Evolutionary conservation across 2,329 filamentous ascomycete genomes (phyloP), one percentile per base, ranked within the genome.

Genomic region (Ophiobolus disseminans): DNA sequence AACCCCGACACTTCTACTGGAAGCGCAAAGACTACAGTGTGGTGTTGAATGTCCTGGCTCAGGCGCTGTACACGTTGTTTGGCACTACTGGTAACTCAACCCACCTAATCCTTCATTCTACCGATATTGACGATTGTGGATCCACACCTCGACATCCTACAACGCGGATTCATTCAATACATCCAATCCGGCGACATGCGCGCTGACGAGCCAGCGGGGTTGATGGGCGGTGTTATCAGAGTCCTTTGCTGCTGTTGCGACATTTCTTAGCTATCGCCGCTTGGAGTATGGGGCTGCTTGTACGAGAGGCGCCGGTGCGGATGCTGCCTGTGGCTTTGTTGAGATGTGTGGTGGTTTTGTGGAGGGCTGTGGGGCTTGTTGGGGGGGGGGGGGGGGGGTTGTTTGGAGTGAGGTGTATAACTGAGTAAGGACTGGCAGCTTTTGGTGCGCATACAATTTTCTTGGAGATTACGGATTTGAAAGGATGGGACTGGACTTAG

Each of bases 21-120:
- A 80, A 80, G 61, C 84, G 93, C 63, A 97, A 97, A 78, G 78
- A 80, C 53, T 79, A 91, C 41, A 90, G 89, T 0, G 85, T 85
- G 44, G 91, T 96, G 61, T 92, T 97, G 80, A 97, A 97, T 74
- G 94, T 96, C 60, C 85, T 97, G n/a, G 91, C 93, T 0, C 88
- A 92, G 77, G 91, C 93, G 1, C 82, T 97, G 2, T 97, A 97
- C 77, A 79, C 83, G 30, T 83, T 97, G 5, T 97, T 97, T 69
- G 90, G 91, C n/a, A 93, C 92, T 40, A 80, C 17, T 22, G 37
- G 37, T 40, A 31, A 14, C 11, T 31, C 13, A 11, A 13, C 28
- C 28, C 11, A 31, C 5, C 16, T 11, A 5, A 13, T n/a, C 11
- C 13, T 13, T 4, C 5, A 5, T 5, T n/a, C 5, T 5, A 14